Evolutionary conservation across 805 yeast genomes (phyloP).

Genomic region (Saturnispora galanensis): DNA sequence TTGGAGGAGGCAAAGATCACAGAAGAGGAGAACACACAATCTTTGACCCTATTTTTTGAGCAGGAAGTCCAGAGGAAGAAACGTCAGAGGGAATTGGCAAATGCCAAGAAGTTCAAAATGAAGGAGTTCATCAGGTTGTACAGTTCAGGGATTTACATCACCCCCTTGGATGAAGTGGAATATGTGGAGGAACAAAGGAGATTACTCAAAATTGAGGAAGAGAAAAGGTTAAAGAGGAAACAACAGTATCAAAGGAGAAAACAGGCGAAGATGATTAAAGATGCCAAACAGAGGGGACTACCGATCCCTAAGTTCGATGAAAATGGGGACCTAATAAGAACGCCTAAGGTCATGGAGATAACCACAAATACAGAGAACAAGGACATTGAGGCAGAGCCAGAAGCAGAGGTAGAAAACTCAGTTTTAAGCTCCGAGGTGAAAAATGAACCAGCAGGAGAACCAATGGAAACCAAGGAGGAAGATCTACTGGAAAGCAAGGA

Average conservation of each 20-base stretch:
- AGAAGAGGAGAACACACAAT: slow-evolving; percentile 62
- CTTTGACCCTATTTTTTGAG: slow-evolving; percentile 70
- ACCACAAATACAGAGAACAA: not conserved
- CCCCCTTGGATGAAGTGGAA: slow-evolving; percentile 56
- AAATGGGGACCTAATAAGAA: not conserved
- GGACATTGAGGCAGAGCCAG: not conserved
- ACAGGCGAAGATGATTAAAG: slow-evolving; percentile 10
- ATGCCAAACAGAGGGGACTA: slow-evolving; percentile 6
- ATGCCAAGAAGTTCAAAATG: slow-evolving; percentile 54
- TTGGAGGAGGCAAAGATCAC: slow-evolving; percentile 81
- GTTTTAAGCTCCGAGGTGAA: too few relatives aligned
- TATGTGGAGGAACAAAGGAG: slow-evolving; percentile 28
- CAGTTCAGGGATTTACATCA: slow-evolving; percentile 39
- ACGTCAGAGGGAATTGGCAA: slow-evolving; percentile 61
- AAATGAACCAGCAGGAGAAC: not conserved
- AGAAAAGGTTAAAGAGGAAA: slow-evolving; percentile 31
- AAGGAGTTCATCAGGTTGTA: slow-evolving; percentile 46
- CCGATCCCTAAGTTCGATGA: slow-evolving; percentile 2
- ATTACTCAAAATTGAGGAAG: slow-evolving; percentile 27
- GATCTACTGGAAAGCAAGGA: not conserved
- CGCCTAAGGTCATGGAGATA: too few relatives aligned
- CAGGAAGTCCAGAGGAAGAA: slow-evolving; percentile 77
- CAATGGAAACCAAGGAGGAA: not conserved
- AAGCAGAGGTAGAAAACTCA: too few relatives aligned
- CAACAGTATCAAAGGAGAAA: slow-evolving; percentile 12